Evolutionary conservation across 2,329 filamentous ascomycete species (phyloP), one percentile per base, ranked within the genome.

Genomic region (Fusarium longipes): DNA sequence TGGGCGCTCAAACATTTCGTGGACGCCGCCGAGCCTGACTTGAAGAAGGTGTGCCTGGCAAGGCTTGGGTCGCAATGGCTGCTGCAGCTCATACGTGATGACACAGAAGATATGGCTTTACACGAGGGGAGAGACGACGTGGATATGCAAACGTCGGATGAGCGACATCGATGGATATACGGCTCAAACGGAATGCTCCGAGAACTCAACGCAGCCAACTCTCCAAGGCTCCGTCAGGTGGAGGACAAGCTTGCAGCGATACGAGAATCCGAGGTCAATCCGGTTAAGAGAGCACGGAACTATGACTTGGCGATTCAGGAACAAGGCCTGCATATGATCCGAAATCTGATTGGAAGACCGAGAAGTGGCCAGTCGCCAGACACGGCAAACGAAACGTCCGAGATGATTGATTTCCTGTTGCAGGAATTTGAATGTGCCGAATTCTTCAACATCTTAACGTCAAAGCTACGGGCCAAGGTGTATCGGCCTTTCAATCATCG

Each of bases 1-100:
- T 99, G 96, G 95, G 93, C 93, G 8, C 81, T 99, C 58, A 98
- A 98, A 76, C 93, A 98, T 78, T 85, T 97, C 48, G 90, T 97
- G 4, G 86, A 91, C 65, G 89, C 88, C 22, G 87, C 91, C 8
- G 85, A 86, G 18, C 88, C 90, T 42, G 86, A 90, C 14, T 82
- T 92, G 68, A 97, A 96, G 78, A 90, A 91, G 72, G 85, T 87
- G 45, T 93, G 93, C 61, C 81, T 98, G 14, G 89, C 94, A 48
- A 89, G 92, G 73, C 83, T 98, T 6, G 89, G 89, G 10, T 86
- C 92, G 1, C 88, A 87, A 12, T 97, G 93, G 92, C 84, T 98
- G 14, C 86, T 95, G 63, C 89, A 90, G 60, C 84, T 96, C 22
- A 92, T 97, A 42, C 89, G 87, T 53, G 83, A 88, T 55, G 86